Conservation (phyloP, 2,329 filamentous ascomycete species). For the Fusarium newnesense region DNA sequence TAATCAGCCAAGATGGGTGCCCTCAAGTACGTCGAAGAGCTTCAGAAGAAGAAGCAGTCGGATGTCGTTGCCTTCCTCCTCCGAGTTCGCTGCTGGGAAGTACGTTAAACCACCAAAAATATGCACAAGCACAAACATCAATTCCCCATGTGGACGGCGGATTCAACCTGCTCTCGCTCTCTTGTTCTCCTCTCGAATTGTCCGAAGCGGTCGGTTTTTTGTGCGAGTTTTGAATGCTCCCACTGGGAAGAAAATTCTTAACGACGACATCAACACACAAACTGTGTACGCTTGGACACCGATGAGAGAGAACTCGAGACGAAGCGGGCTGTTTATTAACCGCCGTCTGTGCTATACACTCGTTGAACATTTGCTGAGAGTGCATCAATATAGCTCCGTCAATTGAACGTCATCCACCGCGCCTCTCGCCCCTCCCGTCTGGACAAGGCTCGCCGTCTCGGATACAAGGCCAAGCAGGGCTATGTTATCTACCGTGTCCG, state of each 20-base stretch:
- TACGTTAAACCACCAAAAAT: conserved; percentile 66
- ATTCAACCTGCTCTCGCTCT: conserved; percentile 35
- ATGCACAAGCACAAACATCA: conserved; percentile 41
- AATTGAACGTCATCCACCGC: conserved; percentile 99
- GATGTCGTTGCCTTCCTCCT: conserved; percentile 99
- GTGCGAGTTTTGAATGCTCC: conserved; percentile 22
- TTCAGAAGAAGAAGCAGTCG: conserved; percentile 99
- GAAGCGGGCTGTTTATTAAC: conserved; percentile 23
- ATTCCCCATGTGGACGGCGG: conserved; percentile 51
- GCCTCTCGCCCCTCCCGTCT: conserved; percentile 97
- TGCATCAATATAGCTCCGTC: conserved; percentile 99
- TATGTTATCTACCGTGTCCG: conserved; percentile 99
- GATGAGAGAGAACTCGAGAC: conserved; percentile 12
- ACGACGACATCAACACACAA: background rate
- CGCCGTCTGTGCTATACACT: conserved; percentile 83
- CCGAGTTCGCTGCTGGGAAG: conserved; percentile 99
- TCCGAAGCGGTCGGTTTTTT: conserved; percentile 18
- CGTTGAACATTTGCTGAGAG: conserved; percentile 99
- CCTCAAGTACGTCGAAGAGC: conserved; percentile 99
- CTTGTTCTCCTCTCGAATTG: conserved; percentile 23
- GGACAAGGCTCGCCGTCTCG: conserved; percentile 99
- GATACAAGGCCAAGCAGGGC: conserved; percentile 99
- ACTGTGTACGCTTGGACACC: conserved; percentile 1
- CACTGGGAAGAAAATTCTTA: conserved; percentile 32
- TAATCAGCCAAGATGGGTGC: conserved; percentile 88